Base-by-base conservation (phyloP, 2,329 filamentous ascomycete species). In the Aspergillus sergii region DNA sequence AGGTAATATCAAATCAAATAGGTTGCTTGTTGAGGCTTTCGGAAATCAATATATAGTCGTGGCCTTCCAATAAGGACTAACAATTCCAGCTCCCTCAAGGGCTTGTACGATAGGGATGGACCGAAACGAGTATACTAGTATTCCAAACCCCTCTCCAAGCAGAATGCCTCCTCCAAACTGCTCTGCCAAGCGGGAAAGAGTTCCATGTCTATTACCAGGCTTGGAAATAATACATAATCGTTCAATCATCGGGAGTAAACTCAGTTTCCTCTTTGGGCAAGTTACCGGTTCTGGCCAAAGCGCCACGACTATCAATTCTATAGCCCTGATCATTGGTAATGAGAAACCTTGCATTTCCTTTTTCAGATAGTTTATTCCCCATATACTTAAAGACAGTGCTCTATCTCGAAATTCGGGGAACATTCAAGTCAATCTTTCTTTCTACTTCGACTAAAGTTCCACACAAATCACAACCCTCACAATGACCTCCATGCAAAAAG, bases 401-500 rank as follows among this genome's bases (percentile, higher is more conserved):
- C 3, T 8, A 26, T 26, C 23, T 28, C 19, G n/a, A 28, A 0
- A 14, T 48, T 6, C 16, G 26, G 7, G 5, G 4, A 23, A 7
- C 0, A 21, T 54, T 3, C 11, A 30, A 23, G 23, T 2, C 19
- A 54, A 8, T 21, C 50, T 34, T 34, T 23, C 11, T 2, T 14
- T n/a, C 30, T 16, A 36, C n/a, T 36, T 54, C 4, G 5, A 7
- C 10, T 54, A 34, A 1, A n/a, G 1, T 36, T 12, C 8, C 50
- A 28, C 28, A 4, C 19, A 34, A n/a, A 14, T 11, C 50, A 2
- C 11, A 28, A 51, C 32, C 2, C 10, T 53, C 26, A 62, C 28
- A 34, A 82, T 83, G 81, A 64, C 81, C 6, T 77, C 80, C 58
- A 83, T 83, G 81, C 63, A 80, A 12, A 73, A 78, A 56, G 67